A percentile compares a stretch with the other conserved stretches of the same genome.
These are phyloP conservation scores for Lanzia echinophila DNA, from an alignment of 2,329 filamentous ascomycete genomes.

Conservation along the genomic window DNA sequence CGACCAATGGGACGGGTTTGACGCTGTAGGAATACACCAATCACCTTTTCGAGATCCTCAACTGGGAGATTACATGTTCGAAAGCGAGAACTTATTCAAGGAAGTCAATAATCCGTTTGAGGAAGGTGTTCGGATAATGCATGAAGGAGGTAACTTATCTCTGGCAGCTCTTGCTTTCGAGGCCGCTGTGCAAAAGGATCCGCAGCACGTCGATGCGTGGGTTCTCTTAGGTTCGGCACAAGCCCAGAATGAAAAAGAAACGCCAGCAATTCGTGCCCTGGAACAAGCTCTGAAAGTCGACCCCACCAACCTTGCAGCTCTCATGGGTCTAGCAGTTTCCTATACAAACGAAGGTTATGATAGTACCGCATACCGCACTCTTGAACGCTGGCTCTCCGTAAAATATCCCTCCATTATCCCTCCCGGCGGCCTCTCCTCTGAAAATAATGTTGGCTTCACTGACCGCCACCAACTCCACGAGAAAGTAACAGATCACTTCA, in stretches of 20 bases:
- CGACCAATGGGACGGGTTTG: slow-evolving; percentile 73
- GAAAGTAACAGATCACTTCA: slow-evolving; percentile 85
- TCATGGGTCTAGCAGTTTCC: slow-evolving; percentile 93
- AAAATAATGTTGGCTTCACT: slow-evolving; percentile 86
- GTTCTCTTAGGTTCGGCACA: slow-evolving; percentile 85
- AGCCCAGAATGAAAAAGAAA: slow-evolving; percentile 98
- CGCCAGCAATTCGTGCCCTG: slow-evolving; percentile 86
- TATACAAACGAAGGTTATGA: slow-evolving; percentile 99
- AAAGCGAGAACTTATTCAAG: slow-evolving; percentile 86
- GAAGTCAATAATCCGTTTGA: slow-evolving; percentile 79
- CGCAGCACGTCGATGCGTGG: slow-evolving; percentile 87
- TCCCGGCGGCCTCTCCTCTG: slow-evolving; percentile 59
- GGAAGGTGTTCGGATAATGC: slow-evolving; percentile 88
- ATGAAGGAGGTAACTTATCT: slow-evolving; percentile 87
- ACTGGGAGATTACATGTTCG: slow-evolving; percentile 87
- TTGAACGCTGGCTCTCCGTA: slow-evolving; percentile 93
- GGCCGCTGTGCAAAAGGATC: slow-evolving; percentile 85
- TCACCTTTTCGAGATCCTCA: slow-evolving; percentile 64
- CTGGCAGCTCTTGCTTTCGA: slow-evolving; percentile 92
- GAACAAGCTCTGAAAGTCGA: slow-evolving; percentile 88
- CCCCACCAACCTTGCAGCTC: slow-evolving; percentile 74
- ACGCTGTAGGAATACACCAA: slow-evolving; percentile 59
- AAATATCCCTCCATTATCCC: slow-evolving; percentile 84
- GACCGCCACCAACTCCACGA: slow-evolving; percentile 85
- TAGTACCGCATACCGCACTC: slow-evolving; percentile 87